phyloP scores from a whole-genome alignment of 2,329 filamentous ascomycete species.

The Zymoseptoria pseudotritici region DNA sequence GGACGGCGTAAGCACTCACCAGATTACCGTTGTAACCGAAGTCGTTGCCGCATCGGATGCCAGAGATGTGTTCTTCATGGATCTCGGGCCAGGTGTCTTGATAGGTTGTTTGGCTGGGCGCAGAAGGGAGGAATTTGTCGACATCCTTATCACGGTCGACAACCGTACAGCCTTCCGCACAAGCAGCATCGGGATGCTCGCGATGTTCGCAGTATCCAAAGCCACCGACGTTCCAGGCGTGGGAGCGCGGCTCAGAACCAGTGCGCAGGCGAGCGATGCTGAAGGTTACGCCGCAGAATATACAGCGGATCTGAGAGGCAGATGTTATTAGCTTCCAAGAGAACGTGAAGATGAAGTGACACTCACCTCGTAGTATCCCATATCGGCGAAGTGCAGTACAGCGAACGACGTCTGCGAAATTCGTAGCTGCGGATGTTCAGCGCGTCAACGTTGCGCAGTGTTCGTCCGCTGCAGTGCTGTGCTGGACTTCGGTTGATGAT shows the following conservation, averaged over 20 bases:
- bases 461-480: too few species aligned
- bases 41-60: background rate
- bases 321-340: too few species aligned
- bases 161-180: background rate
- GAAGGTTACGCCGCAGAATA: constrained; percentile 9
- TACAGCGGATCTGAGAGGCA: constrained; percentile 1
- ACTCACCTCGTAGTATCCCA: too few species aligned
- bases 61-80: constrained; percentile 10
- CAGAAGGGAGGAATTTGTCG: background rate
- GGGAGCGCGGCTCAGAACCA: constrained; percentile 1
- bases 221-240: constrained; percentile 1
- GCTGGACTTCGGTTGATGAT: too few species aligned
- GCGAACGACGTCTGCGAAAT: too few species aligned
- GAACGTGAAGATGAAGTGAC: too few species aligned
- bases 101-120: background rate
- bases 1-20: constrained; percentile 12
- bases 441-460: too few species aligned
- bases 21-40: constrained; percentile 9
- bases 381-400: too few species aligned
- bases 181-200: background rate
- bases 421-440: too few species aligned
- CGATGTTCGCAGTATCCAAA: background rate
- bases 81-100: background rate
- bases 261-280: constrained; percentile 7
- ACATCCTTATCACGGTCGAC: background rate